Conservation (phyloP, 1,139 yeast genomes). For the Suhomyces anneliseae region DNA sequence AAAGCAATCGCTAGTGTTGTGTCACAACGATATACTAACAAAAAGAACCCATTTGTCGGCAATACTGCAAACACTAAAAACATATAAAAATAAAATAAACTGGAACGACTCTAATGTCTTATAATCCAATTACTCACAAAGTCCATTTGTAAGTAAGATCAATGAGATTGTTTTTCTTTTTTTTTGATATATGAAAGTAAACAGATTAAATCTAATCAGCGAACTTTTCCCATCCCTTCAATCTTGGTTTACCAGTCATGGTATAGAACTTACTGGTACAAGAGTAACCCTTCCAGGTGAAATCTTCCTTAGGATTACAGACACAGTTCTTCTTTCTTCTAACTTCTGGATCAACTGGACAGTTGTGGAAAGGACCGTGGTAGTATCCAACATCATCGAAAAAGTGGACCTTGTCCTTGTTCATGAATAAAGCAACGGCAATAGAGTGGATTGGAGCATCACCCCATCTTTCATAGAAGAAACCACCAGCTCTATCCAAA, state of each 20-base stretch:
- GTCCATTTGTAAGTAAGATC: too few species aligned
- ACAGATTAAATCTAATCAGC: slow-evolving; percentile 17
- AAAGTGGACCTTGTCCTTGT: slow-evolving; percentile 67
- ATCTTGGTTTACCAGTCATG: slow-evolving; percentile 61
- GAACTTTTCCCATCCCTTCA: slow-evolving; percentile 73
- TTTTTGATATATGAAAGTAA: background rate
- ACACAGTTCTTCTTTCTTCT: slow-evolving; percentile 60
- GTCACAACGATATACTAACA: too few species aligned
- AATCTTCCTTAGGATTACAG: slow-evolving; percentile 73
- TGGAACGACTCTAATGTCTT: too few species aligned
- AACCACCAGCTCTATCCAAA: slow-evolving; percentile 80
- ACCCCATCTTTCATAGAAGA: slow-evolving; percentile 92
- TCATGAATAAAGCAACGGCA: slow-evolving; percentile 76
- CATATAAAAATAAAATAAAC: too few species aligned
- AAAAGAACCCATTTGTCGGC: too few species aligned
- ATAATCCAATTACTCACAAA: too few species aligned
- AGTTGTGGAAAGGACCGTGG: slow-evolving; percentile 75
- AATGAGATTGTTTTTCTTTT: too few species aligned
- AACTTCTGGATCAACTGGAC: slow-evolving; percentile 64
- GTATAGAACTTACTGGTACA: slow-evolving; percentile 76
- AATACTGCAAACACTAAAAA: too few species aligned
- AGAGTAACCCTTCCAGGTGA: slow-evolving; percentile 84
- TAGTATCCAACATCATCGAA: slow-evolving; percentile 82
- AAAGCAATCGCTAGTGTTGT: too few species aligned
- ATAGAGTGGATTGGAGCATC: slow-evolving; percentile 91